phyloP scores from a whole-genome alignment of 495 filamentous ascomycete genomes.

The Aspergillus avenaceus region DNA sequence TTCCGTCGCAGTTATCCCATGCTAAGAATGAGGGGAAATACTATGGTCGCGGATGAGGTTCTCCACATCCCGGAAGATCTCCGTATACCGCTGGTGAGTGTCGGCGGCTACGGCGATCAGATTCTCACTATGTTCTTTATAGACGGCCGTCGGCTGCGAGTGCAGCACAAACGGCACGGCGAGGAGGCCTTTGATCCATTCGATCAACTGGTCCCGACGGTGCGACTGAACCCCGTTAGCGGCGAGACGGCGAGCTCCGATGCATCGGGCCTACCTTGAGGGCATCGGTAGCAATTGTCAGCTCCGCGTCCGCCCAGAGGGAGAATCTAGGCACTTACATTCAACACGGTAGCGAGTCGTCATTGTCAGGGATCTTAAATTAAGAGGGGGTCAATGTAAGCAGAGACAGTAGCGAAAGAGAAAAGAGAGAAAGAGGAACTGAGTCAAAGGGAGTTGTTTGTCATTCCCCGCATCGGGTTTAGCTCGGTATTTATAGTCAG shows the following conservation, averaged over 20 bases:
- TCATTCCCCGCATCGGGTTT: no score
- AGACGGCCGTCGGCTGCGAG: conserved; percentile 84
- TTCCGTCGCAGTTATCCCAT: not conserved
- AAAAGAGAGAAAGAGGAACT: not conserved
- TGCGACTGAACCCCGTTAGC: conserved; percentile 53
- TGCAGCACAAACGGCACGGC: conserved; percentile 97
- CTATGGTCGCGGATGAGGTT: conserved; percentile 88
- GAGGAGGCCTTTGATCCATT: conserved; percentile 79
- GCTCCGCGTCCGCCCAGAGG: not conserved
- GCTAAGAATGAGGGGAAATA: conserved; percentile 31
- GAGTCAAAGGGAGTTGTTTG: not conserved
- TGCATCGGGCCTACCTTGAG: conserved; percentile 15
- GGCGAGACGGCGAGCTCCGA: not conserved
- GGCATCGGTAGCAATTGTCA: not conserved
- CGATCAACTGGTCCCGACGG: conserved; percentile 79
- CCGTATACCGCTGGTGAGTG: conserved; percentile 77
- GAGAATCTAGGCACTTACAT: conserved; percentile 49
- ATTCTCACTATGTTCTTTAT: conserved; percentile 47
- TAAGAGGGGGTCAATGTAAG: not conserved
- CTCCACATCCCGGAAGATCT: conserved; percentile 95
- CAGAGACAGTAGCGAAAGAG: not conserved
- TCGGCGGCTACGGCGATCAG: conserved; percentile 53
- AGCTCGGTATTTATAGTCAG: no score
- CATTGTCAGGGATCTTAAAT: conserved; percentile 61
- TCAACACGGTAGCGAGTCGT: conserved; percentile 90